Percentiles rank a stretch among this genome's conserved stretches.
These are phyloP conservation scores for Monosporascus sp. DNA, from an alignment of 2,329 filamentous ascomycete species.

Conservation along the genomic window DNA sequence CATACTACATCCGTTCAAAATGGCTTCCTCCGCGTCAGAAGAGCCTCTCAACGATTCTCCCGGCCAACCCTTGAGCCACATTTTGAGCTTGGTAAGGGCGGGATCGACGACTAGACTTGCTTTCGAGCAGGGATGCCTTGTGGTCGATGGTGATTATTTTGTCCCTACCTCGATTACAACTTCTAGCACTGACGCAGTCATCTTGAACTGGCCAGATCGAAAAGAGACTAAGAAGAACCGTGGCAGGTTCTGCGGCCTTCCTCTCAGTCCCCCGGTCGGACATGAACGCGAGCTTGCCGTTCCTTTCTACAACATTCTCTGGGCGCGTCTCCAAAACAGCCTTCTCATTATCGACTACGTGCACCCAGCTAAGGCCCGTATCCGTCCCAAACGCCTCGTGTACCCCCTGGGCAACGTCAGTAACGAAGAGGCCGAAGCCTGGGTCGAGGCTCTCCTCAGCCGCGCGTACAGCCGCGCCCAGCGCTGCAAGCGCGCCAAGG, in stretches of 20 bases:
- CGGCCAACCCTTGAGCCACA: no score
- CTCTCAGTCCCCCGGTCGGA: neutral
- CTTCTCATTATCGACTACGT: neutral
- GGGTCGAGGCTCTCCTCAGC: slow-evolving; percentile 60
- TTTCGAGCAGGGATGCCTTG: no score
- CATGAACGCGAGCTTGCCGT: neutral
- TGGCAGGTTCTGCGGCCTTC: neutral
- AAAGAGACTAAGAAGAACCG: neutral
- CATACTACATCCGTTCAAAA: no score
- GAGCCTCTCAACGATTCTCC: no score
- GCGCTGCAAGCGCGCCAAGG: slow-evolving; percentile 71
- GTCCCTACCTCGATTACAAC: no score
- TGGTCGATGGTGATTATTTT: no score
- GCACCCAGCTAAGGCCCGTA: neutral
- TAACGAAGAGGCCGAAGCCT: slow-evolving; percentile 46
- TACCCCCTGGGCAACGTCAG: slow-evolving; percentile 13
- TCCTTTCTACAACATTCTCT: neutral
- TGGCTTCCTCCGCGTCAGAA: no score
- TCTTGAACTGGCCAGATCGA: neutral
- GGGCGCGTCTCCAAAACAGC: neutral
- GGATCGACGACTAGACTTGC: no score
- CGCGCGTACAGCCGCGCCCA: slow-evolving; percentile 66
- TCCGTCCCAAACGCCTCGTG: neutral
- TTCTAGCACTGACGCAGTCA: no score
- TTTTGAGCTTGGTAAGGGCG: no score